These are phyloP conservation scores for Phanerochaete carnosa DNA, from an alignment of 768 basidiomycete species.

Conservation along the genomic window DNA sequence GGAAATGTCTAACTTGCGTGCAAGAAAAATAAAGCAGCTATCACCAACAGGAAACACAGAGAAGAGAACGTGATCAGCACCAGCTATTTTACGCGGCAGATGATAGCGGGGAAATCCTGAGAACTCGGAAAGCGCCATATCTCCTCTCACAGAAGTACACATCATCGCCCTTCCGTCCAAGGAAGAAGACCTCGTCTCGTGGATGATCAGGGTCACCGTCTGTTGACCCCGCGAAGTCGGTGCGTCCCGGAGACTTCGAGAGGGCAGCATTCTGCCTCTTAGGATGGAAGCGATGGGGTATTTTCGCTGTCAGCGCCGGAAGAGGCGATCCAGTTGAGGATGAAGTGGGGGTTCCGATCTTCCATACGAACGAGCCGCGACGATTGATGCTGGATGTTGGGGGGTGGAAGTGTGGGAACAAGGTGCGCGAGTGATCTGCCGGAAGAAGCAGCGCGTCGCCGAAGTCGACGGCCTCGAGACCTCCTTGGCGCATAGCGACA, in stretches of 20 bases:
- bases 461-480: conserved; percentile 77
- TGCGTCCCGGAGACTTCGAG: conserved; percentile 45
- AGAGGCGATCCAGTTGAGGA: conserved; percentile 32
- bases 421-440: conserved; percentile 73
- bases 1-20: conserved; percentile 7
- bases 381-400: conserved; percentile 60
- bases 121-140: conserved; percentile 68
- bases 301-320: conserved; percentile 29
- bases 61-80: background rate
- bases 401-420: conserved; percentile 68
- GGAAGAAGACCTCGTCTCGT: conserved; percentile 75
- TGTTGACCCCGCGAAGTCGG: conserved; percentile 44
- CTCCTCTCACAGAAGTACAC: conserved; percentile 83
- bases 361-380: conserved; percentile 78
- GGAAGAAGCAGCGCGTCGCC: conserved; percentile 77
- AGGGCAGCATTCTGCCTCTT: conserved; percentile 50
- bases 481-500: conserved; percentile 84
- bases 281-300: conserved; percentile 25
- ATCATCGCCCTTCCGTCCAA: conserved; percentile 73
- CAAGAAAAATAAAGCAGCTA: background rate
- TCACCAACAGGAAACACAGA: background rate
- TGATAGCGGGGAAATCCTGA: conserved; percentile 54
- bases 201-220: conserved; percentile 49
- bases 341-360: conserved; percentile 68
- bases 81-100: conserved; percentile 13